A percentile compares a stretch with the other conserved stretches of the same genome.
These are phyloP conservation scores for Albophoma yamanashiensis DNA, from an alignment of 2,329 filamentous ascomycete genomes.

Conservation along the genomic window DNA sequence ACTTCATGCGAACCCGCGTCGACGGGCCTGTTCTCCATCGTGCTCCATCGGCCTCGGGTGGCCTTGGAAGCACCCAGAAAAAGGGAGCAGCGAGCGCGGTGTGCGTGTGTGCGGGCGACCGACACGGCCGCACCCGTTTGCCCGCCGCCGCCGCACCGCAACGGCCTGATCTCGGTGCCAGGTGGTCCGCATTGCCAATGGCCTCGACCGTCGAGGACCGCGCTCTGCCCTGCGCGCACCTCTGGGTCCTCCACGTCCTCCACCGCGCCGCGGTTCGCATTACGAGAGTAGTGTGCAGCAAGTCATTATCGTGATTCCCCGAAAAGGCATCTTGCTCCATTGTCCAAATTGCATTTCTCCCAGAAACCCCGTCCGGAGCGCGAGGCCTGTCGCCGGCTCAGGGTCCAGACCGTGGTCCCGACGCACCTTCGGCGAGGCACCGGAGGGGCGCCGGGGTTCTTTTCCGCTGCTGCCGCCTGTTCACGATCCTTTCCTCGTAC, in stretches of 20 bases:
- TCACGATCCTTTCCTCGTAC: background rate
- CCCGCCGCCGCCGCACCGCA: background rate
- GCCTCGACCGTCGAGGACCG: slow-evolving; percentile 2
- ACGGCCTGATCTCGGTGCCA: background rate
- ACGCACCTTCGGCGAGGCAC: background rate
- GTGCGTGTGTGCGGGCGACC: background rate
- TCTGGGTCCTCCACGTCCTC: background rate
- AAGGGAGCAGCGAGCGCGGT: background rate
- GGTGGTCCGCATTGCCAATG: background rate
- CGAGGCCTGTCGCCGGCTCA: background rate
- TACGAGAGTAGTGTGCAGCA: background rate
- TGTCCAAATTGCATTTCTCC: background rate
- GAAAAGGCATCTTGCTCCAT: background rate
- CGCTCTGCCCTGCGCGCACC: background rate
- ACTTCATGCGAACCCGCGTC: background rate
- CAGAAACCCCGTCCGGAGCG: background rate
- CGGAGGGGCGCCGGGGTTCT: background rate
- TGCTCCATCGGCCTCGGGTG: background rate
- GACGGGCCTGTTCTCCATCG: background rate
- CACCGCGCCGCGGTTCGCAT: background rate
- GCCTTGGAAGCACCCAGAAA: background rate
- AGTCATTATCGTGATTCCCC: background rate
- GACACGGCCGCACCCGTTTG: background rate
- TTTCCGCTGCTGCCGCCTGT: background rate
- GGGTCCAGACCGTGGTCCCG: background rate